phyloP scores from a whole-genome alignment of 192 early-diverging fungal genomes.

The Pecoramyces ruminantium region DNA sequence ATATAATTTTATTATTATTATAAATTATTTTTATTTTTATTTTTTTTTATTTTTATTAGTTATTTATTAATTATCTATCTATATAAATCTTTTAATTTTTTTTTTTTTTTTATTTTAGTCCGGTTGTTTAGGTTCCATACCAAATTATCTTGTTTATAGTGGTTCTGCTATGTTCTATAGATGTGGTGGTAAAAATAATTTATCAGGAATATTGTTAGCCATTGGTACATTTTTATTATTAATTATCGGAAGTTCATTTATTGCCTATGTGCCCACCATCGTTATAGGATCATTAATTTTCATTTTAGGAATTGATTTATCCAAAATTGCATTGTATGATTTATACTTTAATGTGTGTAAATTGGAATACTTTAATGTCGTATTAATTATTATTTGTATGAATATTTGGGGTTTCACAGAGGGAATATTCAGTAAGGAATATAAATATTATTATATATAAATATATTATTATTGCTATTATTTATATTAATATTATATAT shows the following conservation, averaged over 20 bases:
- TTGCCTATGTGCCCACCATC: slow-evolving; percentile 84
- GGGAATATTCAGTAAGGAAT: slow-evolving; percentile 17
- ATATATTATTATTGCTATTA: no score
- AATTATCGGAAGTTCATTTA: slow-evolving; percentile 67
- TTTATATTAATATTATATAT: no score
- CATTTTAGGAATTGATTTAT: slow-evolving; percentile 81
- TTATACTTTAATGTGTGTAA: slow-evolving; percentile 66
- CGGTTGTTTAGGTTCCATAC: background rate
- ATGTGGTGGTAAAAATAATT: slow-evolving; percentile 68
- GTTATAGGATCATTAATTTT: slow-evolving; percentile 91
- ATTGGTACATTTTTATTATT: slow-evolving; percentile 55
- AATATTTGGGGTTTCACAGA: slow-evolving; percentile 85
- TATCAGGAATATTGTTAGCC: slow-evolving; percentile 74
- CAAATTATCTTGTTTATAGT: slow-evolving; percentile 82
- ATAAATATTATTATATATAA: no score
- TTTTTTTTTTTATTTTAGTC: background rate
- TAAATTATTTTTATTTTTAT: background rate
- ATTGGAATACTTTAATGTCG: slow-evolving; percentile 81
- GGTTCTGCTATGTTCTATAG: slow-evolving; percentile 85
- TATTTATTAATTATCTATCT: no score
- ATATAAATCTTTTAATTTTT: no score
- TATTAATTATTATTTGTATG: slow-evolving; percentile 73
- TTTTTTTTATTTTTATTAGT: no score
- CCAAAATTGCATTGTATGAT: slow-evolving; percentile 80
- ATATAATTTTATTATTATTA: slow-evolving; percentile 24